Conservation (phyloP, 202 grass and related monocot genomes). For the Hordeum pubiflorum region DNA sequence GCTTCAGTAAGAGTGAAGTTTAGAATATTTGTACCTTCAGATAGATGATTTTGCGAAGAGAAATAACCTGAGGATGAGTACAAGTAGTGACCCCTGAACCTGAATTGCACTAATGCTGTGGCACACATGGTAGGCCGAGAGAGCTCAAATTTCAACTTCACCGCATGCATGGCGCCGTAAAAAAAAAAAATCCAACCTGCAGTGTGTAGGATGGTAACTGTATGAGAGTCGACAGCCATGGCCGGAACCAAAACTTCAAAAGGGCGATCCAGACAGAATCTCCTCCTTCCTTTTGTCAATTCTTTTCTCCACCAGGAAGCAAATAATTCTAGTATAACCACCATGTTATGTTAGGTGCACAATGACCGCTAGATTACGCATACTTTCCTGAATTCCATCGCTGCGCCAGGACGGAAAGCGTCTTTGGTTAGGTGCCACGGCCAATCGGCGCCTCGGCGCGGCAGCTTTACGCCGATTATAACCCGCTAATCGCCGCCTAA, state of each 20-base stretch:
- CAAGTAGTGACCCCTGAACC: not conserved
- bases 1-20: not conserved
- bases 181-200: not conserved
- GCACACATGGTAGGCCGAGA: not conserved
- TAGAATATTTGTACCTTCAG: not conserved
- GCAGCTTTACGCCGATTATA: not conserved
- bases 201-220: not conserved
- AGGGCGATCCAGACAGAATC: constrained; percentile 20
- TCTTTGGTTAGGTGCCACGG: not conserved
- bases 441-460: not conserved
- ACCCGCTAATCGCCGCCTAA: not conserved
- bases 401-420: not conserved
- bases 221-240: not conserved
- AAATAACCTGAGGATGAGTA: too few species aligned
- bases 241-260: constrained; percentile 18
- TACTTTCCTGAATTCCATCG: constrained; percentile 15
- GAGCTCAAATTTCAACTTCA: not conserved
- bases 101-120: not conserved
- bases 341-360: not conserved
- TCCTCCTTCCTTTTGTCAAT: not conserved
- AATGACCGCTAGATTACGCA: not conserved
- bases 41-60: not conserved
- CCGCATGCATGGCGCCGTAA: not conserved
- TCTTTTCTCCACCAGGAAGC: not conserved
- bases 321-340: not conserved